Percentiles rank a stretch among this genome's conserved stretches.
phyloP scores from a whole-genome alignment of 495 filamentous ascomycete species.

The Penicillium antarcticum region DNA sequence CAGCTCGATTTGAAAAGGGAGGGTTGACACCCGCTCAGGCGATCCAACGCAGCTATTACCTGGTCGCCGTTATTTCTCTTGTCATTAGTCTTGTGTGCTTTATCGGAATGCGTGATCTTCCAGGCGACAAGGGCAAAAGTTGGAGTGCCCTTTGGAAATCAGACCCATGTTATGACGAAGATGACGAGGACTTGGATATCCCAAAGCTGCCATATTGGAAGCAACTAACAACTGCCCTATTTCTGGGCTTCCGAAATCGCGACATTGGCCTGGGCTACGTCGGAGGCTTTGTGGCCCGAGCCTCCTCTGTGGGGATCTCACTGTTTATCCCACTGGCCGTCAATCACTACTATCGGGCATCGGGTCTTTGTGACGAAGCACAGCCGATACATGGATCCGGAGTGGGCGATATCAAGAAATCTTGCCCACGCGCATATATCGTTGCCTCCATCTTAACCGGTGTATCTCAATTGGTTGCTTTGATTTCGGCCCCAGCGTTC shows the following conservation, averaged over 20 bases:
- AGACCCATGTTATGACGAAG: not conserved
- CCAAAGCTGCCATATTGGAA: slow-evolving; percentile 30
- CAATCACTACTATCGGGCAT: slow-evolving; percentile 82
- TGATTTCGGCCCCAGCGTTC: slow-evolving; percentile 81
- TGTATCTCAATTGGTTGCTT: slow-evolving; percentile 78
- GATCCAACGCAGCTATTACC: slow-evolving; percentile 78
- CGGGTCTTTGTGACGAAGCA: slow-evolving; percentile 69
- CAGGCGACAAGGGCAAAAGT: slow-evolving; percentile 74
- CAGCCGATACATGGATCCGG: slow-evolving; percentile 49
- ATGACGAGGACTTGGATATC: not conserved
- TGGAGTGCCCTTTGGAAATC: slow-evolving; percentile 46
- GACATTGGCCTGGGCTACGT: slow-evolving; percentile 85
- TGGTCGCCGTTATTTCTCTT: slow-evolving; percentile 71
- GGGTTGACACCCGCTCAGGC: slow-evolving; percentile 65
- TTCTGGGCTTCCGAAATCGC: slow-evolving; percentile 68
- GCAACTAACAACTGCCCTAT: slow-evolving; percentile 59
- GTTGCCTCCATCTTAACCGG: slow-evolving; percentile 83
- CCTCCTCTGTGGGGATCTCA: slow-evolving; percentile 93
- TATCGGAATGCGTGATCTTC: slow-evolving; percentile 73
- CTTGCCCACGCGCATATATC: slow-evolving; percentile 80
- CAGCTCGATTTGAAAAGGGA: slow-evolving; percentile 66
- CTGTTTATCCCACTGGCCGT: slow-evolving; percentile 90
- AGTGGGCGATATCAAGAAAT: slow-evolving; percentile 64
- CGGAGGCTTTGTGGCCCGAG: slow-evolving; percentile 90
- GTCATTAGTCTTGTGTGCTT: slow-evolving; percentile 70